Evolutionary conservation across 768 basidiomycete species (phyloP).

Genomic region (Ramaria sp.): DNA sequence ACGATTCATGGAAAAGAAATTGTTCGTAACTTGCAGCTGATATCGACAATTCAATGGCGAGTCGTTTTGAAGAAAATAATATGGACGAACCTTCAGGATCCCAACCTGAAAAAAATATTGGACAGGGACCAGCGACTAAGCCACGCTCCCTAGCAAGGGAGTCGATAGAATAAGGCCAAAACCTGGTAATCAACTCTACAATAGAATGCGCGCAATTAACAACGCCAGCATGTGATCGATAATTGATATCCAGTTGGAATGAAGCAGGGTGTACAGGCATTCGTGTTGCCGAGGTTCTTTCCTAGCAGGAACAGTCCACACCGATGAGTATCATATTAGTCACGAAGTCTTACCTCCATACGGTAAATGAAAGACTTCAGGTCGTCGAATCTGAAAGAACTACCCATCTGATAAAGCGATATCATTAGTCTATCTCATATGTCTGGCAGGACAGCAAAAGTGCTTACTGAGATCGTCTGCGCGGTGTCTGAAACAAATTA

Average conservation of each 20-base stretch:
- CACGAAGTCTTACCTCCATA: constrained; percentile 35
- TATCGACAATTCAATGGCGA: neutral
- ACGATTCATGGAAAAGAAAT: constrained; percentile 45
- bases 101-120: constrained; percentile 45
- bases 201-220: constrained; percentile 60
- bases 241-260: constrained; percentile 56
- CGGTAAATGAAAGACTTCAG: constrained; percentile 56
- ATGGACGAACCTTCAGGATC: constrained; percentile 15
- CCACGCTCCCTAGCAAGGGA: constrained; percentile 43
- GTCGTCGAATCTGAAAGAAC: constrained; percentile 61
- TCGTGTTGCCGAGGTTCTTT: neutral
- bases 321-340: neutral
- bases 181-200: constrained; percentile 46
- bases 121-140: constrained; percentile 39
- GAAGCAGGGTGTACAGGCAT: constrained; percentile 11
- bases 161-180: constrained; percentile 61
- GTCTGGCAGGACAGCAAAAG: neutral
- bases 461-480: constrained; percentile 51
- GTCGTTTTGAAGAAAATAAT: neutral
- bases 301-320: neutral
- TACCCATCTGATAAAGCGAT: constrained; percentile 27
- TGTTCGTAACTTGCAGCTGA: constrained; percentile 32
- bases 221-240: constrained; percentile 64
- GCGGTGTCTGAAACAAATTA: constrained; percentile 45
- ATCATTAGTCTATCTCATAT: neutral